Percentiles rank a stretch among this genome's conserved stretches.
Conservation (phyloP, 139 green algal genomes). For the Chlorella sorokiniana region DNA sequence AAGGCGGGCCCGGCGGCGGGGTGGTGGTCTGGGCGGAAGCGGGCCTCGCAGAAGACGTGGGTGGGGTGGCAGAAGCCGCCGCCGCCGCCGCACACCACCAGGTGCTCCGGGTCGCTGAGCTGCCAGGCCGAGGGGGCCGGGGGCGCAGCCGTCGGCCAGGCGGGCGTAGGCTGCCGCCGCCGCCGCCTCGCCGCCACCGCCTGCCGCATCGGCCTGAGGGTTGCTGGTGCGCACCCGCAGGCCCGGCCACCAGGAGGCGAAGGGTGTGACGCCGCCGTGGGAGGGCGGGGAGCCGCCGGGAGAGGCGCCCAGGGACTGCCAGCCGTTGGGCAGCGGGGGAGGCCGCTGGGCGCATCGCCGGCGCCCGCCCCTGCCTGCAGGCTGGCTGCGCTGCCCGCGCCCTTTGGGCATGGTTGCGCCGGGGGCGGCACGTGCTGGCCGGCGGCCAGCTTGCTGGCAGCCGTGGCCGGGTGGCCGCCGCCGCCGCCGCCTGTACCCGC, state of each 20-base stretch:
- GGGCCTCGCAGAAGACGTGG: constrained; percentile 76
- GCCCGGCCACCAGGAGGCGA: constrained; percentile 19
- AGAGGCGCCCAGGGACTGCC: background rate
- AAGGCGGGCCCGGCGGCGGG: constrained; percentile 57
- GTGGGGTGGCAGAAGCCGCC: constrained; percentile 91
- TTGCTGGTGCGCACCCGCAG: constrained; percentile 14
- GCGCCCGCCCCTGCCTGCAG: background rate
- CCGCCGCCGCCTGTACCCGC: background rate
- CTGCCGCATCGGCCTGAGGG: background rate
- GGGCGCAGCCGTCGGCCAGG: background rate
- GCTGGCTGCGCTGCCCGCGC: background rate
- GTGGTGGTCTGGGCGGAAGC: constrained; percentile 62
- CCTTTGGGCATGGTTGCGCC: background rate
- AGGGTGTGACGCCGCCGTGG: background rate
- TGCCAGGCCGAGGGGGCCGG: constrained; percentile 34
- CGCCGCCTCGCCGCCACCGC: background rate
- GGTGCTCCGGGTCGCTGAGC: constrained; percentile 79
- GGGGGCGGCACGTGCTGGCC: background rate
- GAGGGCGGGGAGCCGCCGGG: background rate
- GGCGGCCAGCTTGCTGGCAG: background rate
- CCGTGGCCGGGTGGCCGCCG: background rate
- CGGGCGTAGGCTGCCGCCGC: background rate
- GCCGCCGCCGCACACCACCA: constrained; percentile 79
- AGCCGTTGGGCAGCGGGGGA: background rate
- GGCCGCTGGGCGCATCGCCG: background rate